Evolutionary conservation across 768 basidiomycete genomes (phyloP).

Genomic region (Harrya chromipes): DNA sequence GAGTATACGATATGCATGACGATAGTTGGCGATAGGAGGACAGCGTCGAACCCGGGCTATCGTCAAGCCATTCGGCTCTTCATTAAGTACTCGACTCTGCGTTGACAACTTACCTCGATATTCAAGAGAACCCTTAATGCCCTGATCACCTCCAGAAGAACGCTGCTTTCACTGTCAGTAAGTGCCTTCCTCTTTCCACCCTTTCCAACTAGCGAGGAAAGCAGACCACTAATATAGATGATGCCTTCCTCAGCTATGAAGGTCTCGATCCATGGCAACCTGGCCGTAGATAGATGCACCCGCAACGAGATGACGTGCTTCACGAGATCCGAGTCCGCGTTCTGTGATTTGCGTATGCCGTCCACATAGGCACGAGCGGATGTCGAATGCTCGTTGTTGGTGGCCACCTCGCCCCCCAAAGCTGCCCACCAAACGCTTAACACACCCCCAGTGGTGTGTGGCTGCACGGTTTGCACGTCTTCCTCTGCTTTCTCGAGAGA

Average conservation of each 20-base stretch:
- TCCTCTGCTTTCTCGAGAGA: constrained; percentile 30
- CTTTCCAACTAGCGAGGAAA: constrained; percentile 63
- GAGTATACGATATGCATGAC: constrained; percentile 73
- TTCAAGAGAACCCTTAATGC: constrained; percentile 83
- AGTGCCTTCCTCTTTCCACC: constrained; percentile 58
- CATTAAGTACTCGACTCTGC: background rate
- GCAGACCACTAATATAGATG: constrained; percentile 52
- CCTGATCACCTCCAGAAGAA: constrained; percentile 71
- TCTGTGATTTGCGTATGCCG: constrained; percentile 51
- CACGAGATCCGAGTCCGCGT: constrained; percentile 56
- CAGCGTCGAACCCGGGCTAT: constrained; percentile 72
- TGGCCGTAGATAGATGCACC: constrained; percentile 82
- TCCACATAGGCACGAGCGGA: constrained; percentile 64
- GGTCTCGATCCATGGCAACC: constrained; percentile 70
- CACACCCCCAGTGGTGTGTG: constrained; percentile 71
- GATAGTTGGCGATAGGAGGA: constrained; percentile 59
- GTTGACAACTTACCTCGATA: constrained; percentile 55
- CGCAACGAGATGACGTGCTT: constrained; percentile 82
- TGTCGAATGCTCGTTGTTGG: constrained; percentile 39
- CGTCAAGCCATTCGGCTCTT: background rate
- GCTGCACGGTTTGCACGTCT: constrained; percentile 28
- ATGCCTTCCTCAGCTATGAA: constrained; percentile 43
- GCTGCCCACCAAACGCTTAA: constrained; percentile 77
- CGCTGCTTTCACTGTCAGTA: constrained; percentile 63
- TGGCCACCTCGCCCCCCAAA: constrained; percentile 49